Evolutionary conservation across 305 asterid species (phyloP).

Genomic region (Ilex paraguariensis): DNA sequence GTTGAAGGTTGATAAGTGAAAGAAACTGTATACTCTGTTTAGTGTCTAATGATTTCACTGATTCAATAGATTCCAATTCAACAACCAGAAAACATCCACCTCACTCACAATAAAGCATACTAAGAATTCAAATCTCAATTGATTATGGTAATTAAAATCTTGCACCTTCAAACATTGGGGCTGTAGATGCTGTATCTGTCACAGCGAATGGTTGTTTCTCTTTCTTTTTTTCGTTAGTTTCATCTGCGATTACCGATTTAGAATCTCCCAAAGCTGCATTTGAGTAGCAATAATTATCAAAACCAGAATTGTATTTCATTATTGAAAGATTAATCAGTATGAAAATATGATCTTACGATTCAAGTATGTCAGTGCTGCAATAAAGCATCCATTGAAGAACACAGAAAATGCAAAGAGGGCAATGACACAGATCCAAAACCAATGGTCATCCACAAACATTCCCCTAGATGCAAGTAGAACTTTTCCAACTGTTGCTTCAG

Average conservation of each 20-base stretch:
- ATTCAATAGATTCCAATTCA: no score
- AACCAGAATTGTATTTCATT: not conserved
- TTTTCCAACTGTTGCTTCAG: conserved; percentile 37
- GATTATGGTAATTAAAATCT: not conserved
- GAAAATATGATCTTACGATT: conserved; percentile 34
- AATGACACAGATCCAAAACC: conserved; percentile 53
- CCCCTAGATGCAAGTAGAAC: conserved; percentile 48
- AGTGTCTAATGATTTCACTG: no score
- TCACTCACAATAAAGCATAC: no score
- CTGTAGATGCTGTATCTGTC: conserved; percentile 8
- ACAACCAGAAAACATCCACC: no score
- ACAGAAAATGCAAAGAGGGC: conserved; percentile 44
- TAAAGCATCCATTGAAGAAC: conserved; percentile 49
- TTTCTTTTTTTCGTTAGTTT: conserved; percentile 23
- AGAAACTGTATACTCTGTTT: no score
- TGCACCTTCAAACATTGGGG: not conserved
- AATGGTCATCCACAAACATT: conserved; percentile 48
- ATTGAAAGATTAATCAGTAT: not conserved
- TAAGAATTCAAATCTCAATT: not conserved
- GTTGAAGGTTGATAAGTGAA: no score
- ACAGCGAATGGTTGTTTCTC: conserved; percentile 10
- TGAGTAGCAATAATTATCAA: conserved; percentile 3
- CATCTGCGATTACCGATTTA: conserved; percentile 23
- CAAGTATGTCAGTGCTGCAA: conserved; percentile 45
- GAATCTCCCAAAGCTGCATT: conserved; percentile 49